Conservation (phyloP, 352 stramenopile genomes). For the Phytophthora multivora region DNA sequence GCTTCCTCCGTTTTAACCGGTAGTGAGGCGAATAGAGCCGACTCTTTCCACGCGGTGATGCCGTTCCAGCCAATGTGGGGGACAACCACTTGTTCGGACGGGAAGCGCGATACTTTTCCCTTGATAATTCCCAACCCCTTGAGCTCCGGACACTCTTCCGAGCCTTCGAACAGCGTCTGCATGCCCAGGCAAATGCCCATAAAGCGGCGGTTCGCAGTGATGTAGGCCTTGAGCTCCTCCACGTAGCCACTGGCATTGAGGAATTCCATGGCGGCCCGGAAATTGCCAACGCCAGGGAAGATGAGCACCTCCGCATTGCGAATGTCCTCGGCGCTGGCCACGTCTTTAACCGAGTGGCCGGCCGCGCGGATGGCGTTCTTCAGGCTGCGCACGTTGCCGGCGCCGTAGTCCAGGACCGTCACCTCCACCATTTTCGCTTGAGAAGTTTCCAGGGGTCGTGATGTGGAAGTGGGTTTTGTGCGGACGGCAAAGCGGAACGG, state of each 20-base stretch:
- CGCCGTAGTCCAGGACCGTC: constrained; percentile 97
- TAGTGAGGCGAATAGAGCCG: constrained; percentile 63
- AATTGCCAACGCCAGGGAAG: constrained; percentile 88
- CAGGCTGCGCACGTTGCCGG: constrained; percentile 98
- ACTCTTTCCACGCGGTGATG: constrained; percentile 89
- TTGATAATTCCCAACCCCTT: constrained; percentile 93
- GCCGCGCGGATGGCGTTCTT: constrained; percentile 95
- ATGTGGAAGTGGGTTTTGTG: constrained; percentile 3
- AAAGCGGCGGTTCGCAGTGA: constrained; percentile 89
- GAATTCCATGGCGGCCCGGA: constrained; percentile 92
- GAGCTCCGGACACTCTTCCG: constrained; percentile 90
- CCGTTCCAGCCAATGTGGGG: constrained; percentile 99
- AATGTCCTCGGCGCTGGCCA: constrained; percentile 92
- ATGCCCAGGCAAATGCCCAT: constrained; percentile 98
- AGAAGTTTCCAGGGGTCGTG: background rate
- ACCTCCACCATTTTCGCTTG: constrained; percentile 65
- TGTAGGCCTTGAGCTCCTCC: constrained; percentile 89
- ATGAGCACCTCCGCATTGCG: constrained; percentile 80
- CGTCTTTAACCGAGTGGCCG: constrained; percentile 90
- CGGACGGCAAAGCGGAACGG: background rate
- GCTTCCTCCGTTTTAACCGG: constrained; percentile 39
- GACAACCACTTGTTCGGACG: constrained; percentile 78
- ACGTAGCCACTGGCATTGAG: constrained; percentile 91
- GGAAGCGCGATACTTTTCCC: constrained; percentile 92
- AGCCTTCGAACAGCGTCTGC: constrained; percentile 98